phyloP scores from a whole-genome alignment of 148 eudicot genomes.

The Vaccinium darrowii region DNA sequence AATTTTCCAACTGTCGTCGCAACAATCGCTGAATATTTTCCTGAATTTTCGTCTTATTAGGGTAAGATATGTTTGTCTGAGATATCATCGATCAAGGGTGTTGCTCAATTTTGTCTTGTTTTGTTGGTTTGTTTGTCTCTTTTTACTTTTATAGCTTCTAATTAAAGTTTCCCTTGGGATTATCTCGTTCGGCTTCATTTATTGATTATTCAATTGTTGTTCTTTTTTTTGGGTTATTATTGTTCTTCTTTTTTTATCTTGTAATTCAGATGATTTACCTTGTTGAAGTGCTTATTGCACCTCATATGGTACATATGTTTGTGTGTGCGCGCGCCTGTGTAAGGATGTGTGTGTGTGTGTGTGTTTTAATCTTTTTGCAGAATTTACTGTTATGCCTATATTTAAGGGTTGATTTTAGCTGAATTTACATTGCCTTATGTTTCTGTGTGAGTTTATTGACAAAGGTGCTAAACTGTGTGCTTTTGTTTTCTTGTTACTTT shows the following conservation, averaged over 20 bases:
- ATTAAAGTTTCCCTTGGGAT: neutral
- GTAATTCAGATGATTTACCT: neutral
- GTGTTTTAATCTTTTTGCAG: neutral
- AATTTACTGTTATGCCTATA: neutral
- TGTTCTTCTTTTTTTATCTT: neutral
- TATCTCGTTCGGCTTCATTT: neutral
- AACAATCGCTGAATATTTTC: neutral
- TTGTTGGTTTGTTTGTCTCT: neutral
- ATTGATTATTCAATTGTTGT: neutral
- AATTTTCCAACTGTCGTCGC: neutral
- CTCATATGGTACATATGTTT: neutral
- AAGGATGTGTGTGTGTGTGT: neutral
- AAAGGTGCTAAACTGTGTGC: neutral
- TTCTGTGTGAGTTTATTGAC: neutral
- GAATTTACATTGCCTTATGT: neutral
- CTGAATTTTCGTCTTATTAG: neutral
- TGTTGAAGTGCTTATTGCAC: neutral
- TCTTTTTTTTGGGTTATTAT: neutral
- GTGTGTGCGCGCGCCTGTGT: neutral
- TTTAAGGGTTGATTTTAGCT: neutral
- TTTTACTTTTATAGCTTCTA: neutral
- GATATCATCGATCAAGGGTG: neutral
- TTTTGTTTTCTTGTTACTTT: neutral
- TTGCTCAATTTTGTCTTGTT: neutral
- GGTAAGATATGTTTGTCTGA: neutral